Evolutionary conservation across 352 stramenopile species (phyloP), one percentile per base, ranked within the genome.

Genomic region (Globisporangium acanthophoron): DNA sequence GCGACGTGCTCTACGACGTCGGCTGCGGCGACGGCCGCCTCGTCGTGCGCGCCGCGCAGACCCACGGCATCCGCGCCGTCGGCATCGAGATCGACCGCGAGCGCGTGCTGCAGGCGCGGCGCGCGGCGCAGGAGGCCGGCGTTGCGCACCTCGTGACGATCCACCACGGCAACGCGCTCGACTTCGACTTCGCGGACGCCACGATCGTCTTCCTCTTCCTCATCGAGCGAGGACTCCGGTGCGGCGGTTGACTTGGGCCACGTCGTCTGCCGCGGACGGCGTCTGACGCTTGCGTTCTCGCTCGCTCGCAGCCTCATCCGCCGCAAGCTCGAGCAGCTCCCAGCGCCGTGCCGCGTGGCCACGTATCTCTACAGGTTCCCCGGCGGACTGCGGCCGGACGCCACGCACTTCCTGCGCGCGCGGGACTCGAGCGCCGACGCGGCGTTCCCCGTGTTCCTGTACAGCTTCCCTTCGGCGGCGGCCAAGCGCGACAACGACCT

Each of bases 201-300:
- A 85, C 79, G 9, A 59, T 93, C 49, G 62, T 93, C 51, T 93
- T 93, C 59, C 69, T 93, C 45, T 93, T 93, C 41, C 78, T 93
- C 54, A 91, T 93, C 40, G 69, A 81, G 43, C 77, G 78, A 18
- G 83, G 83, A 0, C 65, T 93, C 53, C 69, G 76, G 78, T 90
- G 71, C 44, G 66, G 24, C 24, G 24, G 24, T 27, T 27, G 24
- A 27, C 24, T 27, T 27, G 24, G 24, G 24, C 3, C 24, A 27
- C 24, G 24, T 27, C 24, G 24, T 27, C 24, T 27, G 24, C 24
- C 24, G 24, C 24, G 24, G 24, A 27, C 24, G 24, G 1, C 24
- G 24, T 27, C 24, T 27, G 24, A 27, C 1, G 24, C 24, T 27
- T 71, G 29, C 12, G 13, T 39, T 20, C 27, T 45, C 46, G 15